Evolutionary conservation across 805 yeast genomes (phyloP).

Genomic region (Schwanniomyces occidentalis): DNA sequence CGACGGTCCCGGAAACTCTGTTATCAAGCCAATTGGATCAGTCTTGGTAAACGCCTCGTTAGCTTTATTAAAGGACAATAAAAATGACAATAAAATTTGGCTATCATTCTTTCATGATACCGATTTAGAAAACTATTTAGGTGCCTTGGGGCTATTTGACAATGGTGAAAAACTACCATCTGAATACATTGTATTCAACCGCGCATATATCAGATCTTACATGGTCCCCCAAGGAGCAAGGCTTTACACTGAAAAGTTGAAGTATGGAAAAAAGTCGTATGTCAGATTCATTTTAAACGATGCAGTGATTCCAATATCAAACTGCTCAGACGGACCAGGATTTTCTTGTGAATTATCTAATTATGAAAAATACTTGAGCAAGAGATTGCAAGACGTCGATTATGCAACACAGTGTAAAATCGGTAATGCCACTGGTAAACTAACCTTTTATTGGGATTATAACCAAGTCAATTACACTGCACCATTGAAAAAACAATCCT

Average conservation of each 20-base stretch:
- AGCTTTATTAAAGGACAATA: slow-evolving; percentile 39
- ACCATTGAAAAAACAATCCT: slow-evolving; percentile 51
- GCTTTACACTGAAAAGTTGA: slow-evolving; percentile 50
- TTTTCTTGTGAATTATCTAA: slow-evolving; percentile 36
- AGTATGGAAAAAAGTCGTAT: slow-evolving; percentile 32
- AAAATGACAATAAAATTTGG: slow-evolving; percentile 51
- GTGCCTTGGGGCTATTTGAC: slow-evolving; percentile 59
- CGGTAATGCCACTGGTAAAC: slow-evolving; percentile 24
- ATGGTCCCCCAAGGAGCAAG: slow-evolving; percentile 61
- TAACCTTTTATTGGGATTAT: slow-evolving; percentile 28
- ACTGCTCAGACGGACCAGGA: slow-evolving; percentile 56
- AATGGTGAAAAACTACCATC: slow-evolving; percentile 41
- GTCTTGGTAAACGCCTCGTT: slow-evolving; percentile 48
- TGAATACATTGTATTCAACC: slow-evolving; percentile 25
- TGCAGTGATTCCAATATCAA: slow-evolving; percentile 52
- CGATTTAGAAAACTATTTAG: slow-evolving; percentile 53
- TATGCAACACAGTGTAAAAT: slow-evolving; percentile 24
- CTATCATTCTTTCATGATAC: slow-evolving; percentile 73
- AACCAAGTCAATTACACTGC: slow-evolving; percentile 16
- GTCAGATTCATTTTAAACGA: slow-evolving; percentile 54
- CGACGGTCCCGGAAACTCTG: slow-evolving; percentile 59
- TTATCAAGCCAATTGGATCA: slow-evolving; percentile 58
- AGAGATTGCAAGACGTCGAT: slow-evolving; percentile 11
- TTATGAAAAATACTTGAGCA: slow-evolving; percentile 7
- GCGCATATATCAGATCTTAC: slow-evolving; percentile 31